Conservation (phyloP, 73 alveolate species). For the Tetrahymena borealis region DNA sequence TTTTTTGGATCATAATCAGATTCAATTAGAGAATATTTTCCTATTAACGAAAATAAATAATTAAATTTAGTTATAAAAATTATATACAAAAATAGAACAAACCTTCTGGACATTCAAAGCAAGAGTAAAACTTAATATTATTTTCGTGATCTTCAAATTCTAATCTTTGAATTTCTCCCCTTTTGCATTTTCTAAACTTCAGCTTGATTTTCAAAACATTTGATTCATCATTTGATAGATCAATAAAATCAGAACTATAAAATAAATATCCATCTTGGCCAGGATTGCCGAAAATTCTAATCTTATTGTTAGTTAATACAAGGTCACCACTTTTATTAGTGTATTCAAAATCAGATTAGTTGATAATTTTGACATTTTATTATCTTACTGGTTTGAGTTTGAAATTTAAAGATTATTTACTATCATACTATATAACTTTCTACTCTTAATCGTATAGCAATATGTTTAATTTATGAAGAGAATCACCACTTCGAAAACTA, state of each 20-base stretch:
- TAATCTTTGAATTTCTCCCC: background rate
- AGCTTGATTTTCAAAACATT: background rate
- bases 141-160: background rate
- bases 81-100: background rate
- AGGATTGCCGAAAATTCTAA: background rate
- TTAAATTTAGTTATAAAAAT: background rate
- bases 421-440: background rate
- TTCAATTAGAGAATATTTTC: background rate
- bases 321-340: background rate
- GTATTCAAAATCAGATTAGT: background rate
- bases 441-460: background rate
- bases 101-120: background rate
- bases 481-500: background rate
- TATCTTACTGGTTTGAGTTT: background rate
- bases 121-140: background rate
- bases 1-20: background rate
- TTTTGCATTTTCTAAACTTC: background rate
- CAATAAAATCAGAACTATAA: background rate
- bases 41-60: background rate
- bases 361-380: background rate
- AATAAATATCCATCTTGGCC: background rate
- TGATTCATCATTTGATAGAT: background rate
- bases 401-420: background rate
- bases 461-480: background rate
- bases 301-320: background rate